phyloP scores from a whole-genome alignment of 495 filamentous ascomycete genomes.

The Elaphomyces granulatus region DNA sequence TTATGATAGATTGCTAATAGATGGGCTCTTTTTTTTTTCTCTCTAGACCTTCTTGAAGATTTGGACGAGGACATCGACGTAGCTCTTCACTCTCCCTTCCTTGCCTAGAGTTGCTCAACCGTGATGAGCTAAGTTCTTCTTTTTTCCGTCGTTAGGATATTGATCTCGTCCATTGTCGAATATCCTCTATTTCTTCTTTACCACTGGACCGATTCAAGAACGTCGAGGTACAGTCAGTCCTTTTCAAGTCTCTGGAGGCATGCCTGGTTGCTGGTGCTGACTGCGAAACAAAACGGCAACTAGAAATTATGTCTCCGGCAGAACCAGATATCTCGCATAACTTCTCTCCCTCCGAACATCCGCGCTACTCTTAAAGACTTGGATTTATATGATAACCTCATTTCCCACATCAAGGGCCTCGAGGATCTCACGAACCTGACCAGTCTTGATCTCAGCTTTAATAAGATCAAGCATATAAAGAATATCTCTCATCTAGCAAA shows the following conservation, averaged over 20 bases:
- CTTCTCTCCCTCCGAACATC: slow-evolving; percentile 48
- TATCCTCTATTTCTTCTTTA: slow-evolving; percentile 65
- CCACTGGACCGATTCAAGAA: slow-evolving; percentile 69
- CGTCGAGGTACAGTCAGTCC: slow-evolving; percentile 38
- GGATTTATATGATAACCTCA: slow-evolving; percentile 97
- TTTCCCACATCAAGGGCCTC: slow-evolving; percentile 72
- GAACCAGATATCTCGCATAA: slow-evolving; percentile 71
- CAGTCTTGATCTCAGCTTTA: slow-evolving; percentile 86
- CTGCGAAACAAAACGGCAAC: neutral
- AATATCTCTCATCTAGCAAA: slow-evolving; percentile 64
- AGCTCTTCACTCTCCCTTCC: slow-evolving; percentile 8
- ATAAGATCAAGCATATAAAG: slow-evolving; percentile 99
- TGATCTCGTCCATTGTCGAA: slow-evolving; percentile 72
- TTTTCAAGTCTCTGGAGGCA: neutral
- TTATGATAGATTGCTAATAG: too few relatives aligned
- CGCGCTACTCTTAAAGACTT: slow-evolving; percentile 59
- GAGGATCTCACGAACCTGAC: slow-evolving; percentile 61
- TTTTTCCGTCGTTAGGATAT: slow-evolving; percentile 47
- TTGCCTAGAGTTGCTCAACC: too few relatives aligned
- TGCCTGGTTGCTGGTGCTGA: neutral
- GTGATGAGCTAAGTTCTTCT: too few relatives aligned
- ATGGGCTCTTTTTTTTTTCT: neutral
- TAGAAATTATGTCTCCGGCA: slow-evolving; percentile 84
- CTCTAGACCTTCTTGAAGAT: slow-evolving; percentile 49
- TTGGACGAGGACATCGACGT: slow-evolving; percentile 46